Evolutionary conservation across 495 filamentous ascomycete species (phyloP), one percentile per base, ranked within the genome.

Genomic region (Tuber umbilicatum): DNA sequence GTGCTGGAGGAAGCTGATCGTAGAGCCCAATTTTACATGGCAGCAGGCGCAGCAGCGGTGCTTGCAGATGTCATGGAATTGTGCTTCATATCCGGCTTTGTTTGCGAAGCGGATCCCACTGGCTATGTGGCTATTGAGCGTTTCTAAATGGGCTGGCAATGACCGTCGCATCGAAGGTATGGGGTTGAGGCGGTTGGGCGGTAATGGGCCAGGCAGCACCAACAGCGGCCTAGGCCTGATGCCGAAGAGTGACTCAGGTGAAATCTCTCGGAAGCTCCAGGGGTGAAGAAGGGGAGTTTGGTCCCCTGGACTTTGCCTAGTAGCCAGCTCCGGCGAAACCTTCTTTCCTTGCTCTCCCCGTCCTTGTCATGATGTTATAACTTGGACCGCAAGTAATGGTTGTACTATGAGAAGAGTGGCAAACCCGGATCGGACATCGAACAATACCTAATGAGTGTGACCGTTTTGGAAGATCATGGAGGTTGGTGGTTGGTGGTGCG

Each of bases 41-140:
- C 77, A 78, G 43, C 77, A 75, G 5, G 71, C 41, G n/a, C 77
- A 78, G 42, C 64, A 77, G 38, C 64, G 60, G 43, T 78, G 75
- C 42, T 69, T 69, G 14, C 71, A 37, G 27, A 71, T 69, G 12
- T 68, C 38, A 37, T 31, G 38, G 38, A 78, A 78, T 68, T 78
- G 77, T n/a, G 64, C 42, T 3, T 35, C 42, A 12, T 72, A 70
- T 39, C 60, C 37, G 42, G 70, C 69, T 16, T 42, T n/a, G 45
- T 69, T 74, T 38, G 38, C 55, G 41, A 78, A 78, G 55, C 73
- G 71, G 27, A 73, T 55, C 39, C 70, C 60, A 31, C 77, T 77
- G 12, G 69, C 60, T 31, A 77, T 47, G 38, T 75, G 78, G 27
- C 76, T 70, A 5, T 69, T 72, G 72, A 74, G 74, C 31, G 55